These are phyloP conservation scores for Haematococcus lacustris DNA, from an alignment of 139 green algal species.

Conservation along the genomic window DNA sequence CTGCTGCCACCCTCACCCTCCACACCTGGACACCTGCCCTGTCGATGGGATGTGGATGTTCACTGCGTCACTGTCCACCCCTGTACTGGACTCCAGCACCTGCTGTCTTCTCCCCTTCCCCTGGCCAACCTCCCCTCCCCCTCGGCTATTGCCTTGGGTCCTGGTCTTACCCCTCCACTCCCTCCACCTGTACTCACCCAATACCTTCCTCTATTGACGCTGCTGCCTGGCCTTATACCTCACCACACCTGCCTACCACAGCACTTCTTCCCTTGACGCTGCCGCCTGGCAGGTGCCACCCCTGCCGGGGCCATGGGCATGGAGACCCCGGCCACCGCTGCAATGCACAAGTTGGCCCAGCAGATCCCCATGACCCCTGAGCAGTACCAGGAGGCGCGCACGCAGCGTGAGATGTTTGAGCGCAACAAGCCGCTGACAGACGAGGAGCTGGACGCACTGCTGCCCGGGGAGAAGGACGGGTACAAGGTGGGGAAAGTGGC, in stretches of 20 bases:
- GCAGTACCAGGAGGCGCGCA: slow-evolving; percentile 22
- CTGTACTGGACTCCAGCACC: not conserved
- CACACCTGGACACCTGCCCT: not conserved
- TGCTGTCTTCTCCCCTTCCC: not conserved
- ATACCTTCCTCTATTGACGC: not conserved
- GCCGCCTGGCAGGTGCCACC: slow-evolving; percentile 42
- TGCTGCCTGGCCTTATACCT: not conserved
- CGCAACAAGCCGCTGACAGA: slow-evolving; percentile 86
- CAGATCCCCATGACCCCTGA: slow-evolving; percentile 46
- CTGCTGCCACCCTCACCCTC: not conserved
- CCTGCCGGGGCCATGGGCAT: slow-evolving; percentile 55
- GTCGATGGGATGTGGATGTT: not conserved
- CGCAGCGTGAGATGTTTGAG: slow-evolving; percentile 83
- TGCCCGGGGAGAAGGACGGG: slow-evolving; percentile 77
- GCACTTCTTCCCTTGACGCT: not conserved
- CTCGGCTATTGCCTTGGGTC: not conserved
- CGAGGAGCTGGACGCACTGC: slow-evolving; percentile 92
- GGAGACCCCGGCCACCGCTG: slow-evolving; percentile 40
- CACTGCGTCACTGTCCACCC: not conserved
- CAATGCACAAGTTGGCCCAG: not conserved
- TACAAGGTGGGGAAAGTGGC: slow-evolving; percentile 72
- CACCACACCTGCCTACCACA: not conserved
- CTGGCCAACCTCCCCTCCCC: not conserved
- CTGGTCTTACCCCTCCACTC: too few species aligned
- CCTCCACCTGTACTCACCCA: not conserved